A percentile compares a stretch with the other conserved stretches of the same genome.
Evolutionary conservation across 805 yeast species (phyloP).

Genomic region (Wickerhamiella kurtzmanii): DNA sequence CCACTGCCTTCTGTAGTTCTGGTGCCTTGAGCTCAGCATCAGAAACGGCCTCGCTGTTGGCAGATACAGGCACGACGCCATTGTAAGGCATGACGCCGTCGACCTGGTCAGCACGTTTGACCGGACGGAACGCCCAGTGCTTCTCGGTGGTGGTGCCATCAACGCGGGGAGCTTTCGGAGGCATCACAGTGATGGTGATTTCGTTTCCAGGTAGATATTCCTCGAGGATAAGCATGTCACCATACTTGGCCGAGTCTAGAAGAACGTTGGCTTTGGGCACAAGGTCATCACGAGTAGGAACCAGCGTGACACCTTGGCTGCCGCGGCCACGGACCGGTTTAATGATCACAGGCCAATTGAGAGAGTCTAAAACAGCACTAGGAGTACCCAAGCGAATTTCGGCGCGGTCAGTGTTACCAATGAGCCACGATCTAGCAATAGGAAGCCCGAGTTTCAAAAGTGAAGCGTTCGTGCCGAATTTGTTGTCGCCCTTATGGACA

Average conservation of each 20-base stretch:
- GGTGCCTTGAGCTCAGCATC: not conserved
- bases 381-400: too few relatives aligned
- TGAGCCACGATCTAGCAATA: not conserved
- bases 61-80: conserved; percentile 1
- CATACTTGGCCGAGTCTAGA: not conserved
- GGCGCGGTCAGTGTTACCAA: not conserved
- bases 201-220: conserved; percentile 1
- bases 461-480: not conserved
- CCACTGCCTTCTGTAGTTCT: not conserved
- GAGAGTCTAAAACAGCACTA: too few relatives aligned
- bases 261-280: not conserved
- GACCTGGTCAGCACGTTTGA: not conserved
- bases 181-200: conserved; percentile 2
- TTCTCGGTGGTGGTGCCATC: not conserved
- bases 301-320: conserved; percentile 3
- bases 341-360: conserved; percentile 2
- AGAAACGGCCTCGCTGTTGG: not conserved
- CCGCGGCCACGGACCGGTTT: conserved; percentile 5
- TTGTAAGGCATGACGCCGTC: conserved; percentile 3
- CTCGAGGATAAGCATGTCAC: conserved; percentile 2
- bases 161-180: not conserved
- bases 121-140: conserved; percentile 3
- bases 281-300: not conserved
- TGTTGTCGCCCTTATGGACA: conserved; percentile 1
- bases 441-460: not conserved